Evolutionary conservation across 352 stramenopile species (phyloP).

Genomic region (Pythium monospermum): DNA sequence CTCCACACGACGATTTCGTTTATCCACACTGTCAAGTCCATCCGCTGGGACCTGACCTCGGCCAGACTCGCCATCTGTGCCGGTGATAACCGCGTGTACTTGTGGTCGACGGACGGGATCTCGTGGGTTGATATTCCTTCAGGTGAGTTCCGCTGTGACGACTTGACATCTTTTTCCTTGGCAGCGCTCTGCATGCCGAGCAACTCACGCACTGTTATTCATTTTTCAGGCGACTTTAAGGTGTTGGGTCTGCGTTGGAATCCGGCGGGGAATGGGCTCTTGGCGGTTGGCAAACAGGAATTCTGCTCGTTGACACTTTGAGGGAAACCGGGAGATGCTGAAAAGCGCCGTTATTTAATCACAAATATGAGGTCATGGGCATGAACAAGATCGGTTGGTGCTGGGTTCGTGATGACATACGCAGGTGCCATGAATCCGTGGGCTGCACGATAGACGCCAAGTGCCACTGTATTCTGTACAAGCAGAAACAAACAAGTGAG

Average conservation of each 20-base stretch:
- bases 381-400: conserved; percentile 50
- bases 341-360: conserved; percentile 40
- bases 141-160: conserved; percentile 15
- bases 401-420: conserved; percentile 62
- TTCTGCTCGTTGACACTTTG: conserved; percentile 65
- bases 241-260: conserved; percentile 63
- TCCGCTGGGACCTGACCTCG: conserved; percentile 56
- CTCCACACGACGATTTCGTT: conserved; percentile 62
- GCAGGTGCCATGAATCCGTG: conserved; percentile 35
- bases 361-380: conserved; percentile 65
- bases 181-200: too few relatives aligned
- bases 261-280: conserved; percentile 38
- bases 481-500: background rate
- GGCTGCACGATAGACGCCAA: conserved; percentile 46
- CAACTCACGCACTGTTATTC: background rate
- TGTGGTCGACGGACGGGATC: conserved; percentile 59
- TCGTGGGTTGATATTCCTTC: conserved; percentile 70
- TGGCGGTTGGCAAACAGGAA: conserved; percentile 54
- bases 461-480: conserved; percentile 42
- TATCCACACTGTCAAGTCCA: conserved; percentile 48
- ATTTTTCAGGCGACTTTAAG: conserved; percentile 54
- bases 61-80: conserved; percentile 54
- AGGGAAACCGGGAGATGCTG: conserved; percentile 5
- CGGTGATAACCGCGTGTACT: conserved; percentile 55
- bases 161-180: background rate